A percentile compares a stretch with the other conserved stretches of the same genome.
Evolutionary conservation across 495 filamentous ascomycete species (phyloP).

Genomic region (Chaetomidium leptoderma): DNA sequence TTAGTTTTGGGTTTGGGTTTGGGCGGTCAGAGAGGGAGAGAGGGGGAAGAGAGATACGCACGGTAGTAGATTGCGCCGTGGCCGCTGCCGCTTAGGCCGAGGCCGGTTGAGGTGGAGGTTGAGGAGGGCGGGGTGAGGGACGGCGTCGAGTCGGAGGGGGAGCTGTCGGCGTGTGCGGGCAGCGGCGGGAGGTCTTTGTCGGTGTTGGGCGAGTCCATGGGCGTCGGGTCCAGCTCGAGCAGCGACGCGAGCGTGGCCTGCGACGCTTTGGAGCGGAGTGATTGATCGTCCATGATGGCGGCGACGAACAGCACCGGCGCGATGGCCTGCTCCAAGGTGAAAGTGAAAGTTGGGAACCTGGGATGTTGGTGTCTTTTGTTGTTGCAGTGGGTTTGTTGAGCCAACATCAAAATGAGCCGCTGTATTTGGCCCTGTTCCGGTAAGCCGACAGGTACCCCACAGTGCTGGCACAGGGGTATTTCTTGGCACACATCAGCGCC

Average conservation of each 20-base stretch:
- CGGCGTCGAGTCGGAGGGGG: conserved; percentile 22
- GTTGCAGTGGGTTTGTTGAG: conserved; percentile 10
- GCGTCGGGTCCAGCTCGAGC: conserved; percentile 74
- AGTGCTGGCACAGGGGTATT: not conserved
- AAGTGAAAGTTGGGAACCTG: not conserved
- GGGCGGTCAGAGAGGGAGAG: conserved; percentile 15
- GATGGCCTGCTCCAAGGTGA: not conserved
- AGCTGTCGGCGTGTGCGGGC: conserved; percentile 30
- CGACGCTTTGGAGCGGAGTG: conserved; percentile 38
- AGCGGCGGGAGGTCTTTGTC: conserved; percentile 55
- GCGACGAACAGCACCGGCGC: too few relatives aligned
- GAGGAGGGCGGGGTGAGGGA: conserved; percentile 25
- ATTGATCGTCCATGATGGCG: conserved; percentile 29
- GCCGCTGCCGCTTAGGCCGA: conserved; percentile 55
- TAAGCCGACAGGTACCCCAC: conserved; percentile 10
- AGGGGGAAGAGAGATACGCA: conserved; percentile 34
- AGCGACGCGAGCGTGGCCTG: conserved; percentile 59
- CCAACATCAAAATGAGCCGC: not conserved
- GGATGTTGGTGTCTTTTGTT: not conserved
- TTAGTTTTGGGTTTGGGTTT: conserved; percentile 8
- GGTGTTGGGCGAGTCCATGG: conserved; percentile 60
- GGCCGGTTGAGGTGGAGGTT: conserved; percentile 11
- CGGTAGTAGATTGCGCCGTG: conserved; percentile 58
- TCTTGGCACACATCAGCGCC: conserved; percentile 16
- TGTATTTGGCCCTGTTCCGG: too few relatives aligned